Conservation (phyloP, 2,329 filamentous ascomycete genomes). For the Ilyonectria mors-panacis region DNA sequence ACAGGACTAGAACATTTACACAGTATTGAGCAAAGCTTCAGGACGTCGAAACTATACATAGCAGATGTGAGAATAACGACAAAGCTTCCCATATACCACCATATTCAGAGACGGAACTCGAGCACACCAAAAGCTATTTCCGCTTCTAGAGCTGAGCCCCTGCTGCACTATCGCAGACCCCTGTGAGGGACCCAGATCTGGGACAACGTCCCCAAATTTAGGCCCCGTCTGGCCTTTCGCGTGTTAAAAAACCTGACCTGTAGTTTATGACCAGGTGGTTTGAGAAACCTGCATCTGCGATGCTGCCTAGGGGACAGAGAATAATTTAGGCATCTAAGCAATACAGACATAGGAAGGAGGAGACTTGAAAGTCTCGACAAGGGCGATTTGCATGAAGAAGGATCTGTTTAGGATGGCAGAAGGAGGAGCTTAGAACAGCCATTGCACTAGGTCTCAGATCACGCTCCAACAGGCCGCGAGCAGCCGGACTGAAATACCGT, state of each 20-base stretch:
- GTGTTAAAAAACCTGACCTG: neutral
- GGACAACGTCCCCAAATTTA: neutral
- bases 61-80: too few relatives aligned
- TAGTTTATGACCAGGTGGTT: neutral
- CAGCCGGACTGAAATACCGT: too few relatives aligned
- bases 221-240: neutral
- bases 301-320: neutral
- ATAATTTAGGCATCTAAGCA: neutral
- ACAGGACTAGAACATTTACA: too few relatives aligned
- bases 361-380: neutral
- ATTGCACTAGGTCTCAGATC: too few relatives aligned
- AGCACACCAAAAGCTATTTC: too few relatives aligned
- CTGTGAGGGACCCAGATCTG: neutral
- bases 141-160: neutral
- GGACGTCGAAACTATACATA: too few relatives aligned
- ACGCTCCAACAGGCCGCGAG: too few relatives aligned
- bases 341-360: neutral
- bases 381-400: constrained; percentile 3
- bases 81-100: too few relatives aligned
- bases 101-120: too few relatives aligned
- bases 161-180: neutral
- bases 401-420: neutral
- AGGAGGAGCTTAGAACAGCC: neutral
- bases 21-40: too few relatives aligned
- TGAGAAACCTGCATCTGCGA: neutral